Base-by-base conservation (phyloP, 768 basidiomycete species). In the Pleurotus tuoliensis region DNA sequence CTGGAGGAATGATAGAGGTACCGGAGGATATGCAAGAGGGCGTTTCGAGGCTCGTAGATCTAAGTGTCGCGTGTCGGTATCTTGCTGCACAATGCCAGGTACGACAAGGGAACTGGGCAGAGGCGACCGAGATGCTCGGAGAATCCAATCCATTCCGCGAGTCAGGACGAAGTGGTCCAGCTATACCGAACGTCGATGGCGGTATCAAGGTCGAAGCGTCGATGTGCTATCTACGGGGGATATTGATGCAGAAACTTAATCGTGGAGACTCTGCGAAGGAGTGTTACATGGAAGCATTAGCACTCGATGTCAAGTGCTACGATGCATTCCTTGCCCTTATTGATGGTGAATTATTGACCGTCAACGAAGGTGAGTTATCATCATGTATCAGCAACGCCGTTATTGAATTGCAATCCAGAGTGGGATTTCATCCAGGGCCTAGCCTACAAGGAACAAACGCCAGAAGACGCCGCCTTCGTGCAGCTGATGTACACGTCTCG, bases 151-250 rank as follows among this genome's bases (percentile, higher is more conserved):
- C 93, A 4, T 97, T 95, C 64, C 76, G 84, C 20, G 81, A 84
- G 38, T 82, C 84, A 60, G 87, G 78, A 20, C 73, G 76, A 60
- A 88, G 84, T 64, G 90, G 88, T 0, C 80, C 86, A 2, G 77
- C 82, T n/a, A 77, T 90, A 44, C 86, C 87, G 5, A 94, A 89
- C 64, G 76, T 86, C 11, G 94, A 98, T 63, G 94, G 93, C 25
- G 97, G 97, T 3, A 92, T 98, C 69, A 99, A 99, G 75, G 90
- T 98, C 39, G 94, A 98, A 74, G 93, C 97, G 3, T 97, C 96
- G 2, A 95, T 98, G 86, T 98, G 96, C 66, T 88, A 96, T 66
- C 77, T 99, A 15, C 84, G 97, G 55, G 97, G 95, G 11, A 73
- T 97, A 20, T 78, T 99, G 16, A 96, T 98, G 86, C 86, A 95